phyloP scores from a whole-genome alignment of 1,139 yeast species.

The Candida buenavistaensis region DNA sequence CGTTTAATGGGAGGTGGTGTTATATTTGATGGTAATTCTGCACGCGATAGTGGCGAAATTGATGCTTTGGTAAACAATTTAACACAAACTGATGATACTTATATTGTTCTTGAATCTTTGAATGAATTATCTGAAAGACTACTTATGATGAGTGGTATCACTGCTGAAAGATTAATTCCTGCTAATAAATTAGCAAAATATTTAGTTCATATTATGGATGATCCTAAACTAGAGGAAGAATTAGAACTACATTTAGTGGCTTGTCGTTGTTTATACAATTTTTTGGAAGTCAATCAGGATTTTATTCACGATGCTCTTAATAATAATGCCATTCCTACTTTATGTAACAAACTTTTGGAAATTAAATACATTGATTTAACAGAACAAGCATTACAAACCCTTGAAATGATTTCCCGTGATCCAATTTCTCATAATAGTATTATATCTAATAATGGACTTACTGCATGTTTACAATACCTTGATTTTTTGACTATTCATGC shows the following conservation, averaged over 20 bases:
- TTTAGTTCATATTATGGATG: constrained; percentile 59
- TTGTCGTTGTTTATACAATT: constrained; percentile 80
- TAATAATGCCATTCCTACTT: constrained; percentile 64
- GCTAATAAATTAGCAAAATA: constrained; percentile 55
- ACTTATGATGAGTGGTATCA: constrained; percentile 65
- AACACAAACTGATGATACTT: constrained; percentile 47
- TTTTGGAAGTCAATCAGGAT: constrained; percentile 75
- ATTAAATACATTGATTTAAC: constrained; percentile 87
- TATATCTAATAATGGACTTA: constrained; percentile 59
- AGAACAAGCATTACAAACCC: constrained; percentile 83
- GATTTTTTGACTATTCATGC: constrained; percentile 91
- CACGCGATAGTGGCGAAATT: constrained; percentile 31
- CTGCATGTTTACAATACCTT: constrained; percentile 68
- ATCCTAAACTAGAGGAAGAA: constrained; percentile 60
- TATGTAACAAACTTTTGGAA: constrained; percentile 69
- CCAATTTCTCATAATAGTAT: constrained; percentile 51
- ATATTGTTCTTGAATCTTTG: constrained; percentile 53
- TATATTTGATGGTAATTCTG: constrained; percentile 28
- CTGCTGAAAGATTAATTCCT: constrained; percentile 68
- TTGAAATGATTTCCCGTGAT: constrained; percentile 65
- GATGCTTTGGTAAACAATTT: constrained; percentile 43
- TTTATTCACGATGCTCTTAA: constrained; percentile 64
- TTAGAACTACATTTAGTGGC: constrained; percentile 81
- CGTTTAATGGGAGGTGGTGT: constrained; percentile 39
- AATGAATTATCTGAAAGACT: constrained; percentile 63